These are phyloP conservation scores for Gaeumannomyces tritici DNA, from an alignment of 2,329 filamentous ascomycete species.

Conservation along the genomic window DNA sequence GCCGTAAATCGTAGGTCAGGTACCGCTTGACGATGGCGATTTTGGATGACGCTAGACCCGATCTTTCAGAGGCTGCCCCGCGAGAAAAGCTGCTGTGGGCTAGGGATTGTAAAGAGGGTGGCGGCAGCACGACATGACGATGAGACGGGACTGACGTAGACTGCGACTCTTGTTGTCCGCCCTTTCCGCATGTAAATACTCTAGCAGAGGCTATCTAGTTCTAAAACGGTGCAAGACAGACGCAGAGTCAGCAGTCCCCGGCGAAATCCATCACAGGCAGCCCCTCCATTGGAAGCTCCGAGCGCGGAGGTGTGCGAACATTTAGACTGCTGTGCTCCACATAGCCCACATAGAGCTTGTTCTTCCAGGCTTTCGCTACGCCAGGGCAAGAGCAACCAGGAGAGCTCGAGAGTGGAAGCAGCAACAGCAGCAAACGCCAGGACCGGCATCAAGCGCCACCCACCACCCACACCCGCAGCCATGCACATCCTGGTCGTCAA, in stretches of 20 bases:
- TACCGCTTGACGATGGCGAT: neutral
- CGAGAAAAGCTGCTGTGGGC: neutral
- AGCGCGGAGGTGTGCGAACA: too few relatives aligned
- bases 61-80: neutral
- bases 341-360: neutral
- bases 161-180: neutral
- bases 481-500: conserved; percentile 64
- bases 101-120: neutral
- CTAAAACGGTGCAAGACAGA: neutral
- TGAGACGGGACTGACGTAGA: neutral
- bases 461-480: too few relatives aligned
- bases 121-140: neutral
- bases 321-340: too few relatives aligned
- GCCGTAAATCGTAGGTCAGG: neutral
- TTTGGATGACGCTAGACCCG: neutral
- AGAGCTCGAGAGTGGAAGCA: neutral
- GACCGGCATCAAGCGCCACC: neutral
- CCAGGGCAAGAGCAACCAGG: too few relatives aligned
- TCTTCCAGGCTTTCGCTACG: neutral
- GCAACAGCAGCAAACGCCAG: neutral
- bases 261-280: too few relatives aligned
- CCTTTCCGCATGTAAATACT: neutral
- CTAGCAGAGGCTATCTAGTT: too few relatives aligned
- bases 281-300: too few relatives aligned
- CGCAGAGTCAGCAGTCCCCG: neutral